A percentile compares a stretch with the other conserved stretches of the same genome.
Conservation (phyloP, 1,284 basidiomycete species). For the Leccinum subrobustum region DNA sequence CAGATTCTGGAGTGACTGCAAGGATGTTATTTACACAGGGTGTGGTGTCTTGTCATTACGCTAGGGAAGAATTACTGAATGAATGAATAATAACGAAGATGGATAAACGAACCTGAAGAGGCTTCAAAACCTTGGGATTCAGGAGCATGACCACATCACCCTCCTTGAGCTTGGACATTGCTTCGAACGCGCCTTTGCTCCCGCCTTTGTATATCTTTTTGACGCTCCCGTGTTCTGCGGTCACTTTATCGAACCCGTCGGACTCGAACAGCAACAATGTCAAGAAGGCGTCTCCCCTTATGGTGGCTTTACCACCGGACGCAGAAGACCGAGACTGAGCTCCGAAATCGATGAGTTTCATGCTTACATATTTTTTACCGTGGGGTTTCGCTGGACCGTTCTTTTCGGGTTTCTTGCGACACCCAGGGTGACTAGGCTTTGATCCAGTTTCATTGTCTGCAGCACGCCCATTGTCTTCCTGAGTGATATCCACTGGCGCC, state of each 20-base stretch:
- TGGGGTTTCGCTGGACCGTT: conserved; percentile 37
- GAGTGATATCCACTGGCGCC: conserved; percentile 57
- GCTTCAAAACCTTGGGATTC: conserved; percentile 86
- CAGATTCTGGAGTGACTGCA: conserved; percentile 83
- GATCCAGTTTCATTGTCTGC: conserved; percentile 32
- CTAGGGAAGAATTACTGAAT: conserved; percentile 28
- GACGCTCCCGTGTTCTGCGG: conserved; percentile 46
- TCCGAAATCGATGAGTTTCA: conserved; percentile 85
- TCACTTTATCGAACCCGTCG: conserved; percentile 61
- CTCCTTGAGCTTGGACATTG: conserved; percentile 79
- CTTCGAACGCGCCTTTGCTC: conserved; percentile 90
- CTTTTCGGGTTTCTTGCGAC: conserved; percentile 27
- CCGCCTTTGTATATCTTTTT: conserved; percentile 81
- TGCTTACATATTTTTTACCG: conserved; percentile 82
- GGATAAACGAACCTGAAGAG: conserved; percentile 63
- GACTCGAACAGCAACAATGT: conserved; percentile 88
- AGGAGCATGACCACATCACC: conserved; percentile 89
- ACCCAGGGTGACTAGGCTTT: conserved; percentile 14
- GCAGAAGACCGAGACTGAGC: conserved; percentile 53
- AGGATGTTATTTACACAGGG: conserved; percentile 75
- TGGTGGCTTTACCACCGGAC: conserved; percentile 52
- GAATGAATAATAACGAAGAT: not conserved
- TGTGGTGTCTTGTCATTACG: conserved; percentile 55
- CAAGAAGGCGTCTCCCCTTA: conserved; percentile 80
- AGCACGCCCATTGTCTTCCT: conserved; percentile 42